These are phyloP conservation scores for Corallochytrium limacisporum DNA, from an alignment of 78 protist species.

Conservation along the genomic window DNA sequence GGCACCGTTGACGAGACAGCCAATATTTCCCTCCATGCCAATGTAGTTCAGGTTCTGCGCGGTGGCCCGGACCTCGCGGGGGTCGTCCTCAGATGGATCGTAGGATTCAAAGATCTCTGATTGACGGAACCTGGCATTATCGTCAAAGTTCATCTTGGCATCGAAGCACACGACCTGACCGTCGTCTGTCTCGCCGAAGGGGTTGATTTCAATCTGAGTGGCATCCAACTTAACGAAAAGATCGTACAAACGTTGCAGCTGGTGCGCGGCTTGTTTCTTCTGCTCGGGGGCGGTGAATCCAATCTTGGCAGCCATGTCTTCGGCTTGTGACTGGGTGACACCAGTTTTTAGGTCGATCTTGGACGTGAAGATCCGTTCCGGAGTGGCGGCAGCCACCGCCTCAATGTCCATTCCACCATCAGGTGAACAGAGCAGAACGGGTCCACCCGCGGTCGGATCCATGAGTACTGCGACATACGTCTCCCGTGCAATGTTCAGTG, in stretches of 20 bases:
- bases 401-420: constrained; percentile 91
- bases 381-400: constrained; percentile 40
- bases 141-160: constrained; percentile 93
- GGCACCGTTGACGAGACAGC: constrained; percentile 97
- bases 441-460: constrained; percentile 59
- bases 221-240: constrained; percentile 61
- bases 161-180: constrained; percentile 74
- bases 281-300: neutral
- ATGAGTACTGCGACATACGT: constrained; percentile 86
- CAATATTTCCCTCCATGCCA: constrained; percentile 93
- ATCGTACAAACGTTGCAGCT: constrained; percentile 52
- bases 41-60: constrained; percentile 83
- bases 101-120: constrained; percentile 57
- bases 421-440: constrained; percentile 7
- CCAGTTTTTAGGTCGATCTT: constrained; percentile 69
- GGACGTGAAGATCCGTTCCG: constrained; percentile 42
- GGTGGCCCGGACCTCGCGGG: constrained; percentile 80
- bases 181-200: constrained; percentile 68
- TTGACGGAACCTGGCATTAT: constrained; percentile 93
- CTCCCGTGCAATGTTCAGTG: constrained; percentile 40
- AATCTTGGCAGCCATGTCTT: neutral
- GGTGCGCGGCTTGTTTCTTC: constrained; percentile 8
- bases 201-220: constrained; percentile 91
- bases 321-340: neutral
- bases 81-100: constrained; percentile 78